Conservation (phyloP, 2,329 filamentous ascomycete species). For the Camillea tinctor region DNA sequence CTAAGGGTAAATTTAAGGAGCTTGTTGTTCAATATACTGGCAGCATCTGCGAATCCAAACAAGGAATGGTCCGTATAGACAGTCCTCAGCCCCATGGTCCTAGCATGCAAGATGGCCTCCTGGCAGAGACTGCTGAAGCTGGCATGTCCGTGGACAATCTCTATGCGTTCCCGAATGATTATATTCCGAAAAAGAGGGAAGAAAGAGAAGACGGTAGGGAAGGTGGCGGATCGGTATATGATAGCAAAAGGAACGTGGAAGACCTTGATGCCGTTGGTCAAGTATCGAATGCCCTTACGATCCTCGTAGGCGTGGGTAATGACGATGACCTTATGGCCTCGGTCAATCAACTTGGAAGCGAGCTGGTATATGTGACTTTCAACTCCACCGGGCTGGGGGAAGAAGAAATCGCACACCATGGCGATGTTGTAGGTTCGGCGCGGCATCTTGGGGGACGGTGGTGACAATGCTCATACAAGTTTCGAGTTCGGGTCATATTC, state of each 20-base stretch:
- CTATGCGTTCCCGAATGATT: slow-evolving; percentile 86
- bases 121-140: slow-evolving; percentile 91
- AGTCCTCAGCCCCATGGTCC: slow-evolving; percentile 93
- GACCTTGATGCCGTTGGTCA: slow-evolving; percentile 97
- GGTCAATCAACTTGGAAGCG: slow-evolving; percentile 92
- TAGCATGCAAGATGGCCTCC: slow-evolving; percentile 89
- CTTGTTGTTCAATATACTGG: slow-evolving; percentile 95
- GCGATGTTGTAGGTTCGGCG: slow-evolving; percentile 66
- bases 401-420: slow-evolving; percentile 99
- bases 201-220: slow-evolving; percentile 97
- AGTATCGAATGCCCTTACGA: slow-evolving; percentile 86
- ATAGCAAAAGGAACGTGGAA: slow-evolving; percentile 96
- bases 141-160: slow-evolving; percentile 97
- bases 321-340: slow-evolving; percentile 96
- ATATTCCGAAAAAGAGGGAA: slow-evolving; percentile 98
- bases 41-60: slow-evolving; percentile 95
- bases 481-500: slow-evolving; percentile 22
- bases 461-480: slow-evolving; percentile 4
- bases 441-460: slow-evolving; percentile 41
- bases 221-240: slow-evolving; percentile 89
- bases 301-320: slow-evolving; percentile 95
- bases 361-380: slow-evolving; percentile 99
- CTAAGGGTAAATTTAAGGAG: slow-evolving; percentile 93
- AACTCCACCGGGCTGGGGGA: slow-evolving; percentile 91
- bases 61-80: slow-evolving; percentile 97